Base-by-base conservation (phyloP, 148 eudicot species). In the Diospyros lotus region DNA sequence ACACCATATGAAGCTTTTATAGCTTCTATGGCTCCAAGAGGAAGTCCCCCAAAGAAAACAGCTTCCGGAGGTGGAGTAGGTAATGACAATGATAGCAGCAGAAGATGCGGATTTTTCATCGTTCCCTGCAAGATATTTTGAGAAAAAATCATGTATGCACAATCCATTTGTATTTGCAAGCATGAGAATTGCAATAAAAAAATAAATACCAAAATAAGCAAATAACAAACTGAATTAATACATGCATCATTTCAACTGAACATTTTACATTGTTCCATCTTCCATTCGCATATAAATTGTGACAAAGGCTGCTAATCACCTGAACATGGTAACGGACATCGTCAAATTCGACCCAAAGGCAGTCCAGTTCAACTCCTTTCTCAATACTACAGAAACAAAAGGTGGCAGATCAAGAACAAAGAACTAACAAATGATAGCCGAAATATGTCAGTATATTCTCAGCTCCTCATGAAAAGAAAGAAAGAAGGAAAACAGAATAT, bases 1-100 rank as follows among this genome's bases (percentile, higher is more conserved):
- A 71, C 80, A 46, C 93, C 96, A 85, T 88, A 95, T 59, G 96
- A 82, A 75, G 93, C 87, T 84, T 95, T 95, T 78, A 95, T 81
- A 50, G 99, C 97, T 85, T 95, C 99, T 69, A 95, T 89, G 60
- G 99, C 97, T 70, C 96, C 99, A 80, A 77, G 82, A 73, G 99
- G 99, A 68, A 95, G 88, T 67, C 99, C 99, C 11, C 84, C 91
- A 75, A 80, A 77, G 79, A 88, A 90, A 58, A 85, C 85, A 61
- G 94, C 90, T 76, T 91, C 99, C 41, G 94, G 87, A 77, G 99
- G 96, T 52, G 99, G 99, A 54, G 93, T 80, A 15, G 99, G 99
- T 74, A 95, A 79, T 61, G 97, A 86, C 58, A 95, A 77, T 56
- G 99, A 95, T 62, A 95, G 70, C 52, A 92, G 86, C 81, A 95